These are phyloP conservation scores for Nothophaeocryptopus gaeumannii DNA, from an alignment of 2,329 filamentous ascomycete genomes.

Conservation along the genomic window DNA sequence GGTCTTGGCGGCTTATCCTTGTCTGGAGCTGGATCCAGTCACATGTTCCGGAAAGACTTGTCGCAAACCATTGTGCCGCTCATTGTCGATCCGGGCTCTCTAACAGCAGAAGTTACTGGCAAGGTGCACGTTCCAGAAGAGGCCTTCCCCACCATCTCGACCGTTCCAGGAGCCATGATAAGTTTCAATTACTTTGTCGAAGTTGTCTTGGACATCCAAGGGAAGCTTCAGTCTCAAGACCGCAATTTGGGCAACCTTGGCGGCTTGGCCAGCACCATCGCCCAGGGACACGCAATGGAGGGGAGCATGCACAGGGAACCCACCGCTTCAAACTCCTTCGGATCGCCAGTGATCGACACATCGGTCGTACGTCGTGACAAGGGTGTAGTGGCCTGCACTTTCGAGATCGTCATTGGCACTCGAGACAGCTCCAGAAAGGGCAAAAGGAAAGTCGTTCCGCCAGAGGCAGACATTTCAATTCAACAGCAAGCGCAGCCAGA, in stretches of 20 bases:
- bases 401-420: constrained; percentile 85
- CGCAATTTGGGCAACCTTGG: constrained; percentile 38
- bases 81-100: constrained; percentile 76
- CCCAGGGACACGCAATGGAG: constrained; percentile 11
- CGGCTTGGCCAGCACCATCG: constrained; percentile 25
- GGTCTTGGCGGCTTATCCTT: constrained; percentile 83
- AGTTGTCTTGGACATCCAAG: constrained; percentile 86
- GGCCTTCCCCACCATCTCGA: constrained; percentile 84
- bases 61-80: constrained; percentile 84
- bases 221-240: constrained; percentile 75
- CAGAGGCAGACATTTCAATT: background rate
- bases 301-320: constrained; percentile 8
- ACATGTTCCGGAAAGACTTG: constrained; percentile 92
- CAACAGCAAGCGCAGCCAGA: constrained; percentile 5
- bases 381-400: constrained; percentile 80
- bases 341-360: constrained; percentile 75
- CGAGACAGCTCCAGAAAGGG: constrained; percentile 62
- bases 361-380: constrained; percentile 83
- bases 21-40: constrained; percentile 79
- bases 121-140: constrained; percentile 85
- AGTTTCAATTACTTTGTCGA: constrained; percentile 93
- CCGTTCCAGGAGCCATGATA: constrained; percentile 89
- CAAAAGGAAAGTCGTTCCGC: constrained; percentile 40
- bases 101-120: constrained; percentile 77
- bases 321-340: constrained; percentile 19